These are phyloP conservation scores for Melanomma pulvis-pyrius DNA, from an alignment of 495 filamentous ascomycete genomes.

Conservation along the genomic window DNA sequence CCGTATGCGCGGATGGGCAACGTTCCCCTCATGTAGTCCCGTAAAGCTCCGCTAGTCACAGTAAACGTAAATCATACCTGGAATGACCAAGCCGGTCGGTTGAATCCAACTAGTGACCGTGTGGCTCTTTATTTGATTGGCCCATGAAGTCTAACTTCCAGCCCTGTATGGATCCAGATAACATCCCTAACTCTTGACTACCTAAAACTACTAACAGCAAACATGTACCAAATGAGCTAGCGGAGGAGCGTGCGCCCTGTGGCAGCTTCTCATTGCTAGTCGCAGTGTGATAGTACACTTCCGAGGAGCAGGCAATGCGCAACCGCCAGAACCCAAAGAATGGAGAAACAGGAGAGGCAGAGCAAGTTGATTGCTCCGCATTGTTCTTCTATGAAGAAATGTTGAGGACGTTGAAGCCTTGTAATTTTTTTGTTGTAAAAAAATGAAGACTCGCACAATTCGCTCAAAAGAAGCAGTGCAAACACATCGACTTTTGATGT, in stretches of 20 bases:
- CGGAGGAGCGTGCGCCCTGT: not conserved
- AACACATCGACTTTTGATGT: conserved; percentile 52
- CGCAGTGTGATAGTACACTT: not conserved
- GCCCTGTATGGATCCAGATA: not conserved
- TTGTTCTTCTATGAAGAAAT: conserved; percentile 49
- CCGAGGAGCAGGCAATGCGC: not conserved
- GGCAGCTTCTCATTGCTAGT: not conserved
- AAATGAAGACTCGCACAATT: conserved; percentile 68
- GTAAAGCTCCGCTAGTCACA: not conserved
- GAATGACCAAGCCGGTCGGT: not conserved
- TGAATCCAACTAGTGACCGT: not conserved
- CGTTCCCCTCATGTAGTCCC: not conserved
- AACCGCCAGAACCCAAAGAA: conserved; percentile 20
- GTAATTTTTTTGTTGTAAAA: conserved; percentile 79
- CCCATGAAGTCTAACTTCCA: not conserved
- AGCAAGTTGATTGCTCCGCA: conserved; percentile 70
- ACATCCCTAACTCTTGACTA: not conserved
- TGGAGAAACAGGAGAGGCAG: conserved; percentile 45
- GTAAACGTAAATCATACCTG: not conserved
- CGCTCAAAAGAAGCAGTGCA: conserved; percentile 49
- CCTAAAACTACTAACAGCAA: not conserved
- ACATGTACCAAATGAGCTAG: not conserved
- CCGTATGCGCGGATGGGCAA: not conserved
- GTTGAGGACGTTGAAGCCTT: conserved; percentile 78
- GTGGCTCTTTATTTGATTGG: not conserved